These are phyloP conservation scores for Elongisporangium anandrum DNA, from an alignment of 352 stramenopile species.

Conservation along the genomic window DNA sequence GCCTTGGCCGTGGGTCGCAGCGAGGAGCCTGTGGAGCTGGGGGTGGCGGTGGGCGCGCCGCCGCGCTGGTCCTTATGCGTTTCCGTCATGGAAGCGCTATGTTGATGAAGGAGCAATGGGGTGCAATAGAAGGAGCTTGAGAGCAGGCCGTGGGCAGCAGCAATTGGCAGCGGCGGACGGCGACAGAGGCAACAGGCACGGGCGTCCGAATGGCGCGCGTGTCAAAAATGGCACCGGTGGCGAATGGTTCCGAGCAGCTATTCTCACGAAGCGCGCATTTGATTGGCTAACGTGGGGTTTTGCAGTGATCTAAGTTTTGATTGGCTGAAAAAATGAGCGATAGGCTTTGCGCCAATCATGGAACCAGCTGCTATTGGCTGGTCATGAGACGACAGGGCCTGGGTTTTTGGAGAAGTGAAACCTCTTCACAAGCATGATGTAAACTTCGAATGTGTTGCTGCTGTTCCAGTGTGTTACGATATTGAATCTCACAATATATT, in stretches of 20 bases:
- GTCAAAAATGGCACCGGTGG: background rate
- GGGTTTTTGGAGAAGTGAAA: too few relatives aligned
- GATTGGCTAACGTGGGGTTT: background rate
- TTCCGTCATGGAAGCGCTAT: background rate
- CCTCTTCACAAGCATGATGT: too few relatives aligned
- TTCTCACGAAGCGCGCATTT: background rate
- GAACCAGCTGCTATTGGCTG: background rate
- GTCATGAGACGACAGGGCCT: too few relatives aligned
- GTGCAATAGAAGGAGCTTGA: background rate
- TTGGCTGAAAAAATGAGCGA: background rate
- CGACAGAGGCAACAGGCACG: background rate
- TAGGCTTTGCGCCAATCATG: background rate
- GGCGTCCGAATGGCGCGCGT: background rate
- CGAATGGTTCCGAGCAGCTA: background rate
- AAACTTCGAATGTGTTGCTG: too few relatives aligned
- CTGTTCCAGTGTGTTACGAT: too few relatives aligned
- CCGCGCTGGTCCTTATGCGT: background rate
- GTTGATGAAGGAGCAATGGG: background rate
- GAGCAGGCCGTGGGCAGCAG: background rate
- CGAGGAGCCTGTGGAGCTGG: slow-evolving; percentile 25
- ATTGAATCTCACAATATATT: too few relatives aligned
- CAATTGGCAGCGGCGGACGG: background rate
- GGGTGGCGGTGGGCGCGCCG: background rate
- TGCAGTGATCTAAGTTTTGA: background rate
- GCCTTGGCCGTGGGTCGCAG: slow-evolving; percentile 53